phyloP scores from a whole-genome alignment of 2,329 filamentous ascomycete species.

The Aspergillus alliaceus region DNA sequence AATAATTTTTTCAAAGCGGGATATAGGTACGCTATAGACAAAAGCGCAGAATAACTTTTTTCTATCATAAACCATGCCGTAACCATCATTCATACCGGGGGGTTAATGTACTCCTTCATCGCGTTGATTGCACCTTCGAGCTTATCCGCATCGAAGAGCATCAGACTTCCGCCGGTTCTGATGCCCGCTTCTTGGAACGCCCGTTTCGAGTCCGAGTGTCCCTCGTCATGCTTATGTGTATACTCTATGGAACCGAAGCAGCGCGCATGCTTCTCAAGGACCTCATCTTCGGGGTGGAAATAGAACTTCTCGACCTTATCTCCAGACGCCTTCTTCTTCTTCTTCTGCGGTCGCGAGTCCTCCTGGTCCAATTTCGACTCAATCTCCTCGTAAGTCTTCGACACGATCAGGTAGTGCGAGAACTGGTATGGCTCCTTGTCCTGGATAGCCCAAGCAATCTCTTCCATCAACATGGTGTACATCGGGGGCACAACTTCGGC shows the following conservation, averaged over 20 bases:
- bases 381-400: slow-evolving; percentile 89
- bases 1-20: neutral
- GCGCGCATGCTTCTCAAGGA: slow-evolving; percentile 72
- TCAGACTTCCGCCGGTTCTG: slow-evolving; percentile 77
- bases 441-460: slow-evolving; percentile 83
- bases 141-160: slow-evolving; percentile 77
- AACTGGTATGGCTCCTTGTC: slow-evolving; percentile 92
- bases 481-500: slow-evolving; percentile 87
- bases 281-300: slow-evolving; percentile 95
- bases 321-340: slow-evolving; percentile 60
- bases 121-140: slow-evolving; percentile 75
- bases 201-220: slow-evolving; percentile 83
- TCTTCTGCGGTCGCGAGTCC: slow-evolving; percentile 61
- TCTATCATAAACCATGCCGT: slow-evolving; percentile 2
- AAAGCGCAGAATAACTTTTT: slow-evolving; percentile 4
- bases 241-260: slow-evolving; percentile 73
- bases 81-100: slow-evolving; percentile 38
- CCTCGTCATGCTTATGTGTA: slow-evolving; percentile 73
- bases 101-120: slow-evolving; percentile 70
- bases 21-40: slow-evolving; percentile 5
- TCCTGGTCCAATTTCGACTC: slow-evolving; percentile 74
- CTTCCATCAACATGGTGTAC: slow-evolving; percentile 91
- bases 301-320: slow-evolving; percentile 67
- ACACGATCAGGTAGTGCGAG: slow-evolving; percentile 86
- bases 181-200: slow-evolving; percentile 94